Evolutionary conservation across 495 filamentous ascomycete genomes (phyloP).

Genomic region (Xylaria palmicola): DNA sequence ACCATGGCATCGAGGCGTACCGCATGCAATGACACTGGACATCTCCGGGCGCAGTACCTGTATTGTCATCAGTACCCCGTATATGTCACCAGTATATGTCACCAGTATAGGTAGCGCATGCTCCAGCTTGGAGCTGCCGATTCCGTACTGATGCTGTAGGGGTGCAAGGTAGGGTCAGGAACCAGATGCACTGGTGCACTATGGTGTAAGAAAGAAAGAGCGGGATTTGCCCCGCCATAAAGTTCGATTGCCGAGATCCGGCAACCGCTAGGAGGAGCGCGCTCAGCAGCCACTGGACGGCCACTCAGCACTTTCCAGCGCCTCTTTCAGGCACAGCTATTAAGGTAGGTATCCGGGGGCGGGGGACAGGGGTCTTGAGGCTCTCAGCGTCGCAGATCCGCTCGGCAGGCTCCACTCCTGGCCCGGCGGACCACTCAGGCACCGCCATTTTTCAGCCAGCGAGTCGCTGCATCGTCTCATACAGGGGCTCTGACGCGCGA

Average conservation of each 20-base stretch:
- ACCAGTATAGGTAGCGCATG: not conserved
- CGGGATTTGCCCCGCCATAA: not conserved
- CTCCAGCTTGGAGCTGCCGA: not conserved
- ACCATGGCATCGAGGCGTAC: too few species aligned
- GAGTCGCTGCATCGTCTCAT: not conserved
- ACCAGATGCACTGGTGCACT: too few species aligned
- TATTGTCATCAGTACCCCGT: too few species aligned
- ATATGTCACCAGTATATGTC: too few species aligned
- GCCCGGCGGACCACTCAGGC: not conserved
- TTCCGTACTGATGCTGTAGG: not conserved
- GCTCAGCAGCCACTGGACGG: too few species aligned
- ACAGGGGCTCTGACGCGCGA: constrained; percentile 6
- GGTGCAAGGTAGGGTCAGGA: not conserved
- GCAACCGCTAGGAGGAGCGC: not conserved
- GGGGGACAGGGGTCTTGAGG: constrained; percentile 3
- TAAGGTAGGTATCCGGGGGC: too few species aligned
- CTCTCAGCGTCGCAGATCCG: constrained; percentile 7
- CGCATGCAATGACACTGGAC: not conserved
- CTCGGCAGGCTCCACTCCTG: not conserved
- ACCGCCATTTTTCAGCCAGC: not conserved
- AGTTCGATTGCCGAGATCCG: constrained; percentile 12
- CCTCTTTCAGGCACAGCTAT: too few species aligned
- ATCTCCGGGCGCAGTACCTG: not conserved
- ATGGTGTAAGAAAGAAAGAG: not conserved
- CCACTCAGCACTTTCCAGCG: not conserved